Evolutionary conservation across 2,329 filamentous ascomycete species (phyloP).

Genomic region (Venturia nashicola): DNA sequence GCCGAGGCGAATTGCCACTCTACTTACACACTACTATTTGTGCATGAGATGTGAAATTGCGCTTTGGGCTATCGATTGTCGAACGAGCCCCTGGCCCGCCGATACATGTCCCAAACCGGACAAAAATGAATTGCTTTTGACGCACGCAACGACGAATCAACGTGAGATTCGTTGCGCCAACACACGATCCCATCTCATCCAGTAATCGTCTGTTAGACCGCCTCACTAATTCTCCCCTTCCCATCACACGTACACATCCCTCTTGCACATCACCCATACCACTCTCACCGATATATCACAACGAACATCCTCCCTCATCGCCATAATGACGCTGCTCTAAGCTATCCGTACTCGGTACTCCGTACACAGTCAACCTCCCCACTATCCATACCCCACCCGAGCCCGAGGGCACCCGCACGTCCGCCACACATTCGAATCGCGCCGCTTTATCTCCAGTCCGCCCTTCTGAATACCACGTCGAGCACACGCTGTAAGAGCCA

Average conservation of each 20-base stretch:
- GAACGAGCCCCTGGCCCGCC: too few species aligned
- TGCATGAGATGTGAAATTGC: too few species aligned
- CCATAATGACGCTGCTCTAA: background rate
- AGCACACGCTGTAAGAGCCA: background rate
- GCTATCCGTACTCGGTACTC: too few species aligned
- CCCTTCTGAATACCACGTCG: background rate
- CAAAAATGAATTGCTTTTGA: background rate
- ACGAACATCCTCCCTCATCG: background rate
- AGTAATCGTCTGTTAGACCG: background rate
- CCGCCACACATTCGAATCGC: too few species aligned
- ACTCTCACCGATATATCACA: background rate
- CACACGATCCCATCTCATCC: background rate
- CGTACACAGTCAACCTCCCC: background rate
- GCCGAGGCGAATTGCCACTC: too few species aligned
- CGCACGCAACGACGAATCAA: conserved; percentile 1
- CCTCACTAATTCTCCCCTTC: background rate
- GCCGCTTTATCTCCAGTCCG: background rate
- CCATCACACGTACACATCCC: background rate
- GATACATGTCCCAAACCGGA: too few species aligned
- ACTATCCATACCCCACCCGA: background rate
- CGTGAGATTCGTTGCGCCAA: background rate
- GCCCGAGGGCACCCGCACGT: too few species aligned
- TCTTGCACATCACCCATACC: background rate
- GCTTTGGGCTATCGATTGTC: too few species aligned
- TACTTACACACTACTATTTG: too few species aligned